phyloP scores from a whole-genome alignment of 2,329 filamentous ascomycete species.

The Elsinoe arachidis region DNA sequence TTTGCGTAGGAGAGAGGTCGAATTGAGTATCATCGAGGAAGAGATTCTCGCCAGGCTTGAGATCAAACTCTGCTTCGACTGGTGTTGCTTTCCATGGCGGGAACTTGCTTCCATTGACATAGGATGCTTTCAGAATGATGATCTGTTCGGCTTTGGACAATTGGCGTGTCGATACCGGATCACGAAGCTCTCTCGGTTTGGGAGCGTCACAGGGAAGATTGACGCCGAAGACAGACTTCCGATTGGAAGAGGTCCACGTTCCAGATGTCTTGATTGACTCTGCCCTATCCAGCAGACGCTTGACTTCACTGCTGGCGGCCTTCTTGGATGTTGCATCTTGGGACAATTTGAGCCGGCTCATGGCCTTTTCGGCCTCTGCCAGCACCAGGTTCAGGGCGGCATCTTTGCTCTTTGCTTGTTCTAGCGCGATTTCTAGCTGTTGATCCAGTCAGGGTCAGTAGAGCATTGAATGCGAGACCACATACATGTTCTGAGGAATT shows the following conservation, averaged over 20 bases:
- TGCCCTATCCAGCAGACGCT: conserved; percentile 58
- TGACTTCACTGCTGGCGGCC: conserved; percentile 56
- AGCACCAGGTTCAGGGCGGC: conserved; percentile 70
- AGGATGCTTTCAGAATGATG: conserved; percentile 67
- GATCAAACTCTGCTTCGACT: conserved; percentile 51
- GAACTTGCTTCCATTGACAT: conserved; percentile 73
- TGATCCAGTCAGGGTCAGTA: not conserved
- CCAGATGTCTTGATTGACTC: conserved; percentile 59
- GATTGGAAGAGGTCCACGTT: conserved; percentile 21
- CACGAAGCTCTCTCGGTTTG: conserved; percentile 31
- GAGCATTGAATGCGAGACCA: too few relatives aligned
- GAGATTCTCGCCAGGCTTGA: conserved; percentile 34
- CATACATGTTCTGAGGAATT: not conserved
- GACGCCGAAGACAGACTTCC: not conserved
- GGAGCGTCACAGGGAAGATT: conserved; percentile 12
- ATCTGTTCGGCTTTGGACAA: conserved; percentile 64
- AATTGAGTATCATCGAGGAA: conserved; percentile 60
- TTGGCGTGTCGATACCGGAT: conserved; percentile 51
- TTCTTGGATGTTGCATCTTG: conserved; percentile 32
- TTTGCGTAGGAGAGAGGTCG: conserved; percentile 65
- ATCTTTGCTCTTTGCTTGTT: conserved; percentile 41
- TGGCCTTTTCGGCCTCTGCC: conserved; percentile 68
- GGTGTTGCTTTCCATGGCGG: conserved; percentile 72
- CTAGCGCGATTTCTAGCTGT: conserved; percentile 10
- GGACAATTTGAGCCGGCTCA: conserved; percentile 61